Conservation (phyloP, 2,329 filamentous ascomycete genomes). For the Stromatinia cepivora region DNA sequence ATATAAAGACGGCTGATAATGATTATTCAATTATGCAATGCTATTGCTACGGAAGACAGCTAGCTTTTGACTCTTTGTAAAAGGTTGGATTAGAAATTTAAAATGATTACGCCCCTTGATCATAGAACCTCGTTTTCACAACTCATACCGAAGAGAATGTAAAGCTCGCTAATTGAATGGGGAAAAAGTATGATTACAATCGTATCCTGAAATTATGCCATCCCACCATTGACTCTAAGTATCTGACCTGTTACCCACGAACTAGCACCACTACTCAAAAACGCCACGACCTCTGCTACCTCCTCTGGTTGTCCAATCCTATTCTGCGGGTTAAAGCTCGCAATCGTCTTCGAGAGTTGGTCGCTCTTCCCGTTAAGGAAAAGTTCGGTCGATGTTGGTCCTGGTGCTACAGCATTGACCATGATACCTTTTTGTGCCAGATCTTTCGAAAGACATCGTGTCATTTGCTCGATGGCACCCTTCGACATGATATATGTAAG, state of each 20-base stretch:
- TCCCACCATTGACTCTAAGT: slow-evolving; percentile 37
- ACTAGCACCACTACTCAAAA: slow-evolving; percentile 38
- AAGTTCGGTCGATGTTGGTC: slow-evolving; percentile 53
- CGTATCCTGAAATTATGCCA: slow-evolving; percentile 28
- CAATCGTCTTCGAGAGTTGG: slow-evolving; percentile 45
- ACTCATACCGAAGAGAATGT: background rate
- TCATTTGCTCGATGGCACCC: slow-evolving; percentile 56
- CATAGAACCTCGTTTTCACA: background rate
- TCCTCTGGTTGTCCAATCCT: slow-evolving; percentile 51
- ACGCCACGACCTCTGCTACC: slow-evolving; percentile 48
- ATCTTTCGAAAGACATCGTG: slow-evolving; percentile 52
- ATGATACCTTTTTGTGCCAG: slow-evolving; percentile 49
- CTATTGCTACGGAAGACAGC: background rate
- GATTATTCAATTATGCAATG: background rate
- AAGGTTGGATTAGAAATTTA: background rate
- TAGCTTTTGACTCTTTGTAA: background rate
- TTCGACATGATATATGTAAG: slow-evolving; percentile 52
- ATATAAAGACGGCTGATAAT: background rate
- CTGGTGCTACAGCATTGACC: slow-evolving; percentile 54
- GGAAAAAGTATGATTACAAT: background rate
- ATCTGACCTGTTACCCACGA: slow-evolving; percentile 37
- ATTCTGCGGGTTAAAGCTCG: slow-evolving; percentile 45
- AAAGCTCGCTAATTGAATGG: background rate
- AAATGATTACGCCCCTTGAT: background rate
- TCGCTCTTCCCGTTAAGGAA: slow-evolving; percentile 48